Evolutionary conservation across 768 basidiomycete genomes (phyloP), one percentile per base, ranked within the genome.

Genomic region (Imleria badia): DNA sequence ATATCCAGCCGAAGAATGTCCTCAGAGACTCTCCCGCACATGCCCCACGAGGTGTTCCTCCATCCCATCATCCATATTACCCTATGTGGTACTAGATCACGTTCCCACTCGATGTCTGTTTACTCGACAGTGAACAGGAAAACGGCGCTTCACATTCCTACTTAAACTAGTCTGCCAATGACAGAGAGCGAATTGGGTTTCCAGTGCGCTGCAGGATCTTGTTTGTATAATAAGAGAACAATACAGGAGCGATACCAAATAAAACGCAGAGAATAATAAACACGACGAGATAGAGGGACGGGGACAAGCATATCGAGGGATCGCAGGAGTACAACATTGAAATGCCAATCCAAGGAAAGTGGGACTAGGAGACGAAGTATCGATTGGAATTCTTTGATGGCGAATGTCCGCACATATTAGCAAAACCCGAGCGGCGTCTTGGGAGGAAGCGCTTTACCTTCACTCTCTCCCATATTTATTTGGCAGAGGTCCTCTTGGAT

Each of bases 191-290:
- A 11, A 26, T 33, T 2, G 5, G 6, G 38, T 45, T 41, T 41
- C 33, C 22, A 15, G 23, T 51, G 46, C 15, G 42, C 23, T 36
- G 41, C 10, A 40, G 35, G 48, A 41, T 34, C 46, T 58, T 29
- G 46, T 46, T 61, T 52, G 35, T 51, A 55, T 56, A 55, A 58
- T 59, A 65, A 53, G 35, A 54, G 31, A 46, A 66, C 58, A 69
- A 56, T 69, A 70, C 68, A 70, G 30, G 52, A 56, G 29, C 59
- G 56, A 64, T 60, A 66, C 63, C 56, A 51, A 65, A 66, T 68
- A 69, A 60, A 38, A 63, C 60, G 51, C 58, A 56, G 56, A 59
- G 19, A 58, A 59, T 60, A 62, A 69, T 66, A 60, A 64, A 50
- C 36, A 59, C 39, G 42, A 44, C 36, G 22, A 19, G 57, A 44